phyloP scores from a whole-genome alignment of 108 stramenopile species.

The Heterococcus sp. region DNA sequence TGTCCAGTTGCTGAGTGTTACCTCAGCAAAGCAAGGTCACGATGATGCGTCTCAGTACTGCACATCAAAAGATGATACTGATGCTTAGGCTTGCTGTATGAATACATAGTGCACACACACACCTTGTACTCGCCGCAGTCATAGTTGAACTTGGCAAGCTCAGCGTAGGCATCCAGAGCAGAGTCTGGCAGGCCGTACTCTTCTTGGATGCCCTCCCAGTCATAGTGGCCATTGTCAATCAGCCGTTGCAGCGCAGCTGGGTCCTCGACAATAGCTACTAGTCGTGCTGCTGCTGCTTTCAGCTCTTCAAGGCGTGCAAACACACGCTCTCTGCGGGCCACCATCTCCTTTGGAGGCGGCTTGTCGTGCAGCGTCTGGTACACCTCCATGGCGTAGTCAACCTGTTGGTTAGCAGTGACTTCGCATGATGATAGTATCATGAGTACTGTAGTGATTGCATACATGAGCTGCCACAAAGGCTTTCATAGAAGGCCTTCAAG shows the following conservation, averaged over 20 bases:
- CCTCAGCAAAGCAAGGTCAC: too few relatives aligned
- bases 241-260: slow-evolving; percentile 25
- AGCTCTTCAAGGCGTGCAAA: slow-evolving; percentile 16
- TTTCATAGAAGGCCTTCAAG: too few relatives aligned
- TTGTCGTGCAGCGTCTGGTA: slow-evolving; percentile 31
- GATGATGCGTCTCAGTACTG: too few relatives aligned
- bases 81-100: too few relatives aligned
- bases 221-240: slow-evolving; percentile 32
- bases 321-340: slow-evolving; percentile 22
- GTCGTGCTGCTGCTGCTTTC: slow-evolving; percentile 25
- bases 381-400: slow-evolving; percentile 47
- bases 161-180: slow-evolving; percentile 13
- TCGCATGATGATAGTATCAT: too few relatives aligned
- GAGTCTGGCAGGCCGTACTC: neutral
- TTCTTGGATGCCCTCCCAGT: slow-evolving; percentile 16
- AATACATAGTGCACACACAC: too few relatives aligned
- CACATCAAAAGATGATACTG: too few relatives aligned
- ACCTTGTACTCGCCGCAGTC: slow-evolving; percentile 44
- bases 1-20: too few relatives aligned
- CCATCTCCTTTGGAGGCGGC: slow-evolving; percentile 16
- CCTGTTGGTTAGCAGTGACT: too few relatives aligned
- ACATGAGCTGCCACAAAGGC: too few relatives aligned
- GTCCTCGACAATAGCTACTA: neutral
- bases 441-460: too few relatives aligned
- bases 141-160: slow-evolving; percentile 40